These are phyloP conservation scores for Combretum micranthum DNA, from an alignment of 345 rosid species.

Conservation along the genomic window DNA sequence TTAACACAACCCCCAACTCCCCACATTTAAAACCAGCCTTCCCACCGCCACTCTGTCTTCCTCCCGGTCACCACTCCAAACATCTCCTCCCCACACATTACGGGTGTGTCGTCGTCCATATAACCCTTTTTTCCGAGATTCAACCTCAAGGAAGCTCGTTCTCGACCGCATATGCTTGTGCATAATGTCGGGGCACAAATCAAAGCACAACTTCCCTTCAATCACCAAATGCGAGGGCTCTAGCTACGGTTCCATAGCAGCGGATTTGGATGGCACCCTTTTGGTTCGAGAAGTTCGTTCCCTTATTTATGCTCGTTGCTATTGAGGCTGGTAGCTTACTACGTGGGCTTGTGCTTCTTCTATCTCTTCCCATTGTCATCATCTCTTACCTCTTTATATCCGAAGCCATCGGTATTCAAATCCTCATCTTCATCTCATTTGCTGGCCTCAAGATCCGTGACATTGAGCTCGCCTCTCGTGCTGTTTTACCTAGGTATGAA, in stretches of 20 bases:
- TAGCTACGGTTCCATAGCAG: slow-evolving; percentile 56
- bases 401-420: slow-evolving; percentile 75
- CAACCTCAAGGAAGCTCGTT: too few species aligned
- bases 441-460: slow-evolving; percentile 82
- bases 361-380: slow-evolving; percentile 61
- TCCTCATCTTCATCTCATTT: slow-evolving; percentile 80
- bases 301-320: slow-evolving; percentile 94
- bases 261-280: slow-evolving; percentile 93
- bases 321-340: slow-evolving; percentile 83
- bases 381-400: slow-evolving; percentile 67
- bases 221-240: slow-evolving; percentile 43
- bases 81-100: background rate
- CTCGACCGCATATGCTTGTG: too few species aligned
- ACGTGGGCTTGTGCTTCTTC: slow-evolving; percentile 74
- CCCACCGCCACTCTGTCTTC: slow-evolving; percentile 35
- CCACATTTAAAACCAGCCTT: slow-evolving; percentile 49
- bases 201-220: slow-evolving; percentile 35
- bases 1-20: slow-evolving; percentile 11
- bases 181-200: slow-evolving; percentile 27
- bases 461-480: slow-evolving; percentile 81
- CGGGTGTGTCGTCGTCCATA: too few species aligned
- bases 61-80: background rate
- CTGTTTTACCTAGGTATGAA: slow-evolving; percentile 73
- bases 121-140: background rate
- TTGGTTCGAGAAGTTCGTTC: slow-evolving; percentile 68